A percentile compares a stretch with the other conserved stretches of the same genome.
Evolutionary conservation across 2,329 filamentous ascomycete species (phyloP).

Genomic region (Gaeumannomyces sp.): DNA sequence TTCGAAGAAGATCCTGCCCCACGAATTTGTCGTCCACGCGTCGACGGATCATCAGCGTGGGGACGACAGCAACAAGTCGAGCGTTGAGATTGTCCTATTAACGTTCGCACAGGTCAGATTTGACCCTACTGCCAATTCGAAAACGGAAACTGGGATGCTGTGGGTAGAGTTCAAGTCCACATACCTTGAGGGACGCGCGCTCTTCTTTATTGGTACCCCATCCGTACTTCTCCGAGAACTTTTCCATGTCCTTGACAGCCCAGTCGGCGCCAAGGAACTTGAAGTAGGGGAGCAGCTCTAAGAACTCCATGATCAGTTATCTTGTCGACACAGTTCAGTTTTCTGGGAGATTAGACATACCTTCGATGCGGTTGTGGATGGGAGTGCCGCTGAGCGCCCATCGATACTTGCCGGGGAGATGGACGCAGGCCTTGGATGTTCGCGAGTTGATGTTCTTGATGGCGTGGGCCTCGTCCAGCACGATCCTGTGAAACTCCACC

Average conservation of each 20-base stretch:
- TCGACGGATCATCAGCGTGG: slow-evolving; percentile 10
- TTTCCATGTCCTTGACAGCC: neutral
- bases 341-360: slow-evolving; percentile 16
- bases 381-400: slow-evolving; percentile 33
- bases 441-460: slow-evolving; percentile 43
- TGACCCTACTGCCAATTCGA: neutral
- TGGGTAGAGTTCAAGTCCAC: neutral
- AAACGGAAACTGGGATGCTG: no score
- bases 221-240: slow-evolving; percentile 18
- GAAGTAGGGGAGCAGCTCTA: slow-evolving; percentile 14
- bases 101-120: neutral
- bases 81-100: neutral
- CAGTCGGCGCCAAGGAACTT: slow-evolving; percentile 15
- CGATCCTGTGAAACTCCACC: slow-evolving; percentile 41
- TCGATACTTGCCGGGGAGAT: slow-evolving; percentile 23
- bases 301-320: no score
- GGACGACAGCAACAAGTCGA: slow-evolving; percentile 12
- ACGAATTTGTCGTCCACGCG: slow-evolving; percentile 22
- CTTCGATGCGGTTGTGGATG: slow-evolving; percentile 24
- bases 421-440: slow-evolving; percentile 18
- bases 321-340: no score
- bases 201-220: neutral
- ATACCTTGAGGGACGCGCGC: neutral
- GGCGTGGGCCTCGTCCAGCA: slow-evolving; percentile 50
- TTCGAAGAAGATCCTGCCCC: slow-evolving; percentile 19